Conservation (phyloP, 177 flowering plant species). For the Tripterygium wilfordii region DNA sequence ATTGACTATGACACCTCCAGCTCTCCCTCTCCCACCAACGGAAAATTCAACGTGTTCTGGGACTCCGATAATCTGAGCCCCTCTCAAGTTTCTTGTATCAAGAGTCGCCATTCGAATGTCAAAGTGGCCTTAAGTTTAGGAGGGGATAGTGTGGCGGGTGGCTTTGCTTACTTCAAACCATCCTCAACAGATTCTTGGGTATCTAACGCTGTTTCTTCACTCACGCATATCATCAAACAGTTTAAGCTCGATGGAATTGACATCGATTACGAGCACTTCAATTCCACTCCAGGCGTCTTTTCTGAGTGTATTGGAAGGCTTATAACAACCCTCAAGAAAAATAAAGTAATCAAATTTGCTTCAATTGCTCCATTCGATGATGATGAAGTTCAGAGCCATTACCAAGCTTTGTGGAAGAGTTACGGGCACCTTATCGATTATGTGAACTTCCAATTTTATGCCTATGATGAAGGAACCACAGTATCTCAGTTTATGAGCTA, state of each 20-base stretch:
- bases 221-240: slow-evolving; percentile 32
- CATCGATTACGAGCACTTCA: slow-evolving; percentile 52
- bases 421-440: slow-evolving; percentile 38
- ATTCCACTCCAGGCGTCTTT: too few species aligned
- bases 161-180: slow-evolving; percentile 38
- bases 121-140: slow-evolving; percentile 60
- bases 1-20: slow-evolving; percentile 30
- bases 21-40: slow-evolving; percentile 44
- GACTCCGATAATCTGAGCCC: slow-evolving; percentile 48
- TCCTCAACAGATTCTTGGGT: slow-evolving; percentile 41
- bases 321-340: too few species aligned
- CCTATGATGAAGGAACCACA: slow-evolving; percentile 23
- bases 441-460: slow-evolving; percentile 46
- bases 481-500: slow-evolving; percentile 26
- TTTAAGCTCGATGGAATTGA: too few species aligned
- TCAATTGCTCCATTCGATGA: too few species aligned
- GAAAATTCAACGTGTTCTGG: too few species aligned
- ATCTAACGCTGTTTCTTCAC: slow-evolving; percentile 43
- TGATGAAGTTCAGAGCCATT: slow-evolving; percentile 42
- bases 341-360: slow-evolving; percentile 44
- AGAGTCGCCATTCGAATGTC: slow-evolving; percentile 34
- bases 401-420: slow-evolving; percentile 38
- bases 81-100: slow-evolving; percentile 36
- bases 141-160: slow-evolving; percentile 32
- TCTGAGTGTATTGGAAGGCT: too few species aligned